phyloP scores from a whole-genome alignment of 441 rosid species.

The Dalechampia spathulata region DNA sequence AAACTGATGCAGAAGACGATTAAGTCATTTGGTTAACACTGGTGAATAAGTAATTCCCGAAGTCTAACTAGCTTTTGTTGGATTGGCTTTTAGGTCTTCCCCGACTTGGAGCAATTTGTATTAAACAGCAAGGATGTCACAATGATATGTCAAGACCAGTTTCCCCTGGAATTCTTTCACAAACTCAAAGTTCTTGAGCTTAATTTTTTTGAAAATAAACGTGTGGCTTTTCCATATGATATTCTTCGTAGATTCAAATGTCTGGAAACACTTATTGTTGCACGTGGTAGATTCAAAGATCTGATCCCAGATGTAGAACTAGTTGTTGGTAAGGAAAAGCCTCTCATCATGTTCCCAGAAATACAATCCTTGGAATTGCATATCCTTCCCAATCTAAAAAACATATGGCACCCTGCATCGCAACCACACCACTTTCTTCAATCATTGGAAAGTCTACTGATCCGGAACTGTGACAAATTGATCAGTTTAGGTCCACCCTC shows the following conservation, averaged over 20 bases:
- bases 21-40: too few relatives aligned
- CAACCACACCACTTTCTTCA: not conserved
- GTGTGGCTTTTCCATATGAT: conserved; percentile 10
- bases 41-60: too few relatives aligned
- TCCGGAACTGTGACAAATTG: fast-evolving
- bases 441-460: not conserved
- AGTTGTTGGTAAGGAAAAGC: not conserved
- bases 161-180: conserved; percentile 5
- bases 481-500: conserved; percentile 1
- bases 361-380: too few relatives aligned
- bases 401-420: not conserved
- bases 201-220: conserved; percentile 6
- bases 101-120: conserved; percentile 15
- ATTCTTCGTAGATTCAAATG: conserved; percentile 14
- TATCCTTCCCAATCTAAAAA: not conserved
- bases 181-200: conserved; percentile 2
- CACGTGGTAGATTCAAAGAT: conserved; percentile 1
- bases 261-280: conserved; percentile 14
- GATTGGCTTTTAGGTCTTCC: conserved; percentile 1
- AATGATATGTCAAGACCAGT: conserved; percentile 4
- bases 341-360: fast-evolving
- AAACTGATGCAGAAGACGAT: too few relatives aligned
- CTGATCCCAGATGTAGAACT: conserved; percentile 8
- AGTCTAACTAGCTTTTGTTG: not conserved
- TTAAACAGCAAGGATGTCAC: conserved; percentile 3